A percentile compares a stretch with the other conserved stretches of the same genome.
Conservation (phyloP, 192 early-diverging fungal genomes). For the Obelidium mucronatum region DNA sequence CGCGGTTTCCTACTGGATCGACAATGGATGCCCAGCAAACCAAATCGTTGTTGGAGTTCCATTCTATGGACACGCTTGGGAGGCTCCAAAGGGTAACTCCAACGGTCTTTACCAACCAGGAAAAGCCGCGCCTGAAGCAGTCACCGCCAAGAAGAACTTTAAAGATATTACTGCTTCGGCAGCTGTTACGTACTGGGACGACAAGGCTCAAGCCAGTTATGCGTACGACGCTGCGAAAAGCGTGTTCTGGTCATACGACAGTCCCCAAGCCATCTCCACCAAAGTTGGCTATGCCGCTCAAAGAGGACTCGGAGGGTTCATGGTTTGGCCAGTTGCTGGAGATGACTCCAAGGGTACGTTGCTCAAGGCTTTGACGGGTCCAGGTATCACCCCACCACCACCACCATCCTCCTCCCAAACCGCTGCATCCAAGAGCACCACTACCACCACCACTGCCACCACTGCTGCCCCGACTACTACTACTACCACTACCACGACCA, state of each 20-base stretch:
- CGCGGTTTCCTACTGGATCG: slow-evolving; percentile 23
- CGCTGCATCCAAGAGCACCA: too few species aligned
- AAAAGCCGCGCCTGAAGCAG: background rate
- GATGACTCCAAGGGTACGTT: background rate
- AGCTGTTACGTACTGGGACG: slow-evolving; percentile 38
- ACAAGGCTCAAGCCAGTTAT: slow-evolving; percentile 36
- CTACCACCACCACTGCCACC: too few species aligned
- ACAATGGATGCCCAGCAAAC: slow-evolving; percentile 30
- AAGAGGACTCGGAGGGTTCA: background rate
- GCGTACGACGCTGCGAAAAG: slow-evolving; percentile 24
- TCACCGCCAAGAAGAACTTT: slow-evolving; percentile 6
- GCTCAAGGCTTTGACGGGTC: slow-evolving; percentile 10
- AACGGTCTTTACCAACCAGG: too few species aligned
- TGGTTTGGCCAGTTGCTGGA: slow-evolving; percentile 30
- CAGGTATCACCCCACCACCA: background rate
- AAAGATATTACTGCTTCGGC: slow-evolving; percentile 10
- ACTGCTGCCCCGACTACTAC: too few species aligned
- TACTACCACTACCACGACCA: too few species aligned
- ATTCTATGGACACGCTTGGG: slow-evolving; percentile 35
- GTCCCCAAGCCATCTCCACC: slow-evolving; percentile 12
- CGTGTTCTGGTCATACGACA: slow-evolving; percentile 33
- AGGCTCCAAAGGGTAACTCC: too few species aligned
- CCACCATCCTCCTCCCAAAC: too few species aligned
- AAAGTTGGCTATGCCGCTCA: slow-evolving; percentile 29
- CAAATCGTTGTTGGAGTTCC: slow-evolving; percentile 39